phyloP scores from a whole-genome alignment of 306 rosid species.

The Chamaecrista fasciculata region DNA sequence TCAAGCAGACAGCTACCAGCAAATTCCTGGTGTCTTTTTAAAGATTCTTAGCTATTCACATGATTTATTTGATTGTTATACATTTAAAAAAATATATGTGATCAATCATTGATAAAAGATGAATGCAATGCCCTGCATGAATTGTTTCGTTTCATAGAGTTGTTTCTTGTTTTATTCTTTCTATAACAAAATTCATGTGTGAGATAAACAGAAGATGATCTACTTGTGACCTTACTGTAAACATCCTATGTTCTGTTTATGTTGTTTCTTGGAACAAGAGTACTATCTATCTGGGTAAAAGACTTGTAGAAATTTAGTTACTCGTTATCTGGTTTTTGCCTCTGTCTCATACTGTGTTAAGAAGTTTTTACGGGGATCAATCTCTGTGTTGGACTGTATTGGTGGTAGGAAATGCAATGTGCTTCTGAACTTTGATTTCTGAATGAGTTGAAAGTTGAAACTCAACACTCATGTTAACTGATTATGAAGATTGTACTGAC shows the following conservation, averaged over 20 bases:
- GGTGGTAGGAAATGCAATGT: not conserved
- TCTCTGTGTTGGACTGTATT: not conserved
- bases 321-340: not conserved
- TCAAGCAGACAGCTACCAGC: not conserved
- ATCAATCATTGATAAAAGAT: not conserved
- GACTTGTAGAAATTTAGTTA: not conserved
- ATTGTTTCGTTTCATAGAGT: not conserved
- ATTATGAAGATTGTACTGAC: not conserved
- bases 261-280: not conserved
- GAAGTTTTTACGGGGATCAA: not conserved
- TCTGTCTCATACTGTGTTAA: not conserved
- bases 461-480: not conserved
- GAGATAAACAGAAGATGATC: not conserved
- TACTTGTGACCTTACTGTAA: not conserved
- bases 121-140: not conserved
- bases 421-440: not conserved
- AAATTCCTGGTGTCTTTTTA: not conserved
- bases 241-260: not conserved
- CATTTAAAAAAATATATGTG: not conserved
- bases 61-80: too few species aligned
- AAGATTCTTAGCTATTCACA: too few species aligned
- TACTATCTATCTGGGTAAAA: not conserved
- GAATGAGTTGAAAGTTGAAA: not conserved
- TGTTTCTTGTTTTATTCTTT: not conserved
- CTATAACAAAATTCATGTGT: not conserved